Evolutionary conservation across 1,284 basidiomycete genomes (phyloP).

Genomic region (Malassezia slooffiae): DNA sequence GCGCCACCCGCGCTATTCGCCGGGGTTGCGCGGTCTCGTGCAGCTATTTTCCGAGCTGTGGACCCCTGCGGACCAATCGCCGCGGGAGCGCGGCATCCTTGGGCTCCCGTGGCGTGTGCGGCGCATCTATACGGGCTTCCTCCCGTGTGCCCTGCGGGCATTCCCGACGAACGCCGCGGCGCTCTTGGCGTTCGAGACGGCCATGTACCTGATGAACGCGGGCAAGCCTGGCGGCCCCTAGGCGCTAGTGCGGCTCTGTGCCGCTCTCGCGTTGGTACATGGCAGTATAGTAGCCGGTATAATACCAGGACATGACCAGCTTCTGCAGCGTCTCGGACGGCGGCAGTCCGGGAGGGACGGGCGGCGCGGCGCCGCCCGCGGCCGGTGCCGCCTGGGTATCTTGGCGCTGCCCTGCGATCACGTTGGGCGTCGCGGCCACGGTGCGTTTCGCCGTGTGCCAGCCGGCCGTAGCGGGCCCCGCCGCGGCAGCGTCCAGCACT

Average conservation of each 20-base stretch:
- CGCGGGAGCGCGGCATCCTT: background rate
- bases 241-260: too few relatives aligned
- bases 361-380: background rate
- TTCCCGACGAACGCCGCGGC: constrained; percentile 43
- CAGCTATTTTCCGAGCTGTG: background rate
- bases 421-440: constrained; percentile 7
- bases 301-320: constrained; percentile 17
- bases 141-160: constrained; percentile 33
- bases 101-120: constrained; percentile 8
- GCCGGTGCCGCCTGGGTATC: too few relatives aligned
- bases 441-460: constrained; percentile 4
- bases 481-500: background rate
- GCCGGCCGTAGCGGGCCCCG: constrained; percentile 2
- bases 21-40: constrained; percentile 38
- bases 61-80: background rate
- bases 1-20: constrained; percentile 47
- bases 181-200: constrained; percentile 38
- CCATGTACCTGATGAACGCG: constrained; percentile 33
- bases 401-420: background rate
- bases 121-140: constrained; percentile 32
- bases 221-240: too few relatives aligned
- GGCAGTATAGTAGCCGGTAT: constrained; percentile 18
- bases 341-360: background rate
- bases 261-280: constrained; percentile 1
- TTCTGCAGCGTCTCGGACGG: constrained; percentile 7